Evolutionary conservation across 352 stramenopile species (phyloP), one percentile per base, ranked within the genome.

Genomic region (Globisporangium sylvaticum): DNA sequence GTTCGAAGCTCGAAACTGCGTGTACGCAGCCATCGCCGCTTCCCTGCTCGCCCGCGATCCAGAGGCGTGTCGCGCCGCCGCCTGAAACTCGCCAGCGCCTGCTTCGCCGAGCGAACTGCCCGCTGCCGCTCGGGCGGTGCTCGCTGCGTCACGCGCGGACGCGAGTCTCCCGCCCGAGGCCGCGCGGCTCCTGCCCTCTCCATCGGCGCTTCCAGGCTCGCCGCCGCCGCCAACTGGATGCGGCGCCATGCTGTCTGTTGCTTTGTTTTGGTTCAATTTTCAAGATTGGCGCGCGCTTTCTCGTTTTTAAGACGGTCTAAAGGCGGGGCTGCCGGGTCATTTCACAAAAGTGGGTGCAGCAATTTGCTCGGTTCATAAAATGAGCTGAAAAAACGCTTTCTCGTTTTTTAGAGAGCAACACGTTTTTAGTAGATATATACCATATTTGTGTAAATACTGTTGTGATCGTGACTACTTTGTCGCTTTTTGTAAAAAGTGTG

Each of bases 1-100:
- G 24, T 18, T 18, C 1, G 65, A 70, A 20, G 65, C 32, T 20
- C 65, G 65, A 59, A 70, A 70, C 20, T 61, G 48, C 24, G 64
- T 58, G 55, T 58, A 59, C 42, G 55, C 64, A 3, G 53, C 53
- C 60, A 65, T 65, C n/a, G 60, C 60, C 22, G 60, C 60, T n/a
- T 65, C 60, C 12, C 60, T 15, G 12, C 46, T 65, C 31, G 60
- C 46, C 14, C 60, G 60, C 46, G 46, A 60, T 60, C 55, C 55
- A 31, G 50, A 18, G 20, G 50, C 8, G 27, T 60, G 54, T 60
- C 54, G 54, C 25, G 31, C n/a, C 10, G 20, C 15, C 18, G 54
- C 18, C 8, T 32, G 24, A n/a, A 60, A 29, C 20, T 59, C 53
- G 29, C 27, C 27, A 27, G 27, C 54, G 54, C 54, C 29, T 18